Evolutionary conservation across 2,329 filamentous ascomycete genomes (phyloP), one percentile per base, ranked within the genome.

Genomic region (Aureobasidium zeae): DNA sequence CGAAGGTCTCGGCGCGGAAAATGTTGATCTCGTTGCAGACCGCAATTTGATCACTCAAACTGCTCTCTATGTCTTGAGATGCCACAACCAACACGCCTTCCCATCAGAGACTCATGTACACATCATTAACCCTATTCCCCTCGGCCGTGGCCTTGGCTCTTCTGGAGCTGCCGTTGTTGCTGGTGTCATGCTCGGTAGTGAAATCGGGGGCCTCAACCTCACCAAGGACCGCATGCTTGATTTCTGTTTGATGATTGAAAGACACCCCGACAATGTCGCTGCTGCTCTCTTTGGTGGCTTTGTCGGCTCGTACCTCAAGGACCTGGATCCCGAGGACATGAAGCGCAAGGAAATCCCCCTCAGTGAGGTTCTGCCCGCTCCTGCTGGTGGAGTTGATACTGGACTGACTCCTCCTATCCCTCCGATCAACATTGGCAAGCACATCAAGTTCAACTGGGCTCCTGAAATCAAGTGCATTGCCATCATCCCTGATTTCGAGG

Each of bases 211-310:
- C 22, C 72, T 98, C 49, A 72, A 81, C 32, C 69, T 98, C 50
- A 78, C 77, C 47, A 81, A 85, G 56, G 83, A 86, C 51, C 75
- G 91, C 28, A 76, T 98, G 60, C 81, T 98, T 55, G 91, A 98
- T 66, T 98, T 87, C 63, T 94, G 86, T 60, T 71, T 98, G 53
- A 98, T 98, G 91, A 94, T 95, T 64, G 61, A 94, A 65, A 79
- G 86, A 51, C 87, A 94, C 63, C 87, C 87, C 9, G 87, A 94
- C 66, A 94, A 94, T 59, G 86, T 98, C 39, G 91, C 88, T 46
- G 91, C 91, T 11, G 88, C 91, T 6, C 76, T 96, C 25, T 96
- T 93, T 57, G 91, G 91, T 53, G 91, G 91, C 22, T 96, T 98
- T 54, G 87, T 98, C 19, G 91, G 91, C 48, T 95, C 89, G 13